These are phyloP conservation scores for Neoascochyta sp. DNA, from an alignment of 2,329 filamentous ascomycete genomes.

Conservation along the genomic window DNA sequence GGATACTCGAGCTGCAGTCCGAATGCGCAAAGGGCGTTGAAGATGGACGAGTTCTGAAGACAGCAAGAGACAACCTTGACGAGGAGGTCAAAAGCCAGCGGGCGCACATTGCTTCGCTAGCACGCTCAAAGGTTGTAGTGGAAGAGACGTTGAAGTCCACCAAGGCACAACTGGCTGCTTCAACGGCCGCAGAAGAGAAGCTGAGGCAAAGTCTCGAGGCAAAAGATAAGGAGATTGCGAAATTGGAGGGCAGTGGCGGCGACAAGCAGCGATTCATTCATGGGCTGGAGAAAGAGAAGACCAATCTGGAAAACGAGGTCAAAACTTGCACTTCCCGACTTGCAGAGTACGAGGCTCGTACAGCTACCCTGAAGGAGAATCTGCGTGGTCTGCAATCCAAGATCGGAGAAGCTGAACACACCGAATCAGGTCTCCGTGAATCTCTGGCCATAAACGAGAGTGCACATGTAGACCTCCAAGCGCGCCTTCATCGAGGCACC, in stretches of 20 bases:
- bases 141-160: constrained; percentile 22
- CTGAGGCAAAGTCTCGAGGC: constrained; percentile 22
- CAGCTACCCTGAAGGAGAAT: constrained; percentile 19
- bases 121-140: constrained; percentile 22
- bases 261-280: constrained; percentile 19
- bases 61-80: constrained; percentile 18
- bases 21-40: constrained; percentile 29
- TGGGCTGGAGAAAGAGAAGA: constrained; percentile 23
- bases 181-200: constrained; percentile 15
- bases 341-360: constrained; percentile 21
- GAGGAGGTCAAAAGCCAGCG: constrained; percentile 29
- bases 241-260: constrained; percentile 17
- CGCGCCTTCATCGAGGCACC: constrained; percentile 19
- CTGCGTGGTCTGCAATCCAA: constrained; percentile 14
- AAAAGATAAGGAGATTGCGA: constrained; percentile 26
- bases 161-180: constrained; percentile 18
- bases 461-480: constrained; percentile 10
- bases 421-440: constrained; percentile 20
- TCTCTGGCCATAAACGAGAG: constrained; percentile 21
- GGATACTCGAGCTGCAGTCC: constrained; percentile 33
- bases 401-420: constrained; percentile 18
- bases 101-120: constrained; percentile 25
- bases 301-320: constrained; percentile 17
- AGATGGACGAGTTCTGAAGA: constrained; percentile 15
- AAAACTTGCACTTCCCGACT: constrained; percentile 13